These are phyloP conservation scores for Thermothielavioides terrestris DNA, from an alignment of 495 filamentous ascomycete genomes.

Conservation along the genomic window DNA sequence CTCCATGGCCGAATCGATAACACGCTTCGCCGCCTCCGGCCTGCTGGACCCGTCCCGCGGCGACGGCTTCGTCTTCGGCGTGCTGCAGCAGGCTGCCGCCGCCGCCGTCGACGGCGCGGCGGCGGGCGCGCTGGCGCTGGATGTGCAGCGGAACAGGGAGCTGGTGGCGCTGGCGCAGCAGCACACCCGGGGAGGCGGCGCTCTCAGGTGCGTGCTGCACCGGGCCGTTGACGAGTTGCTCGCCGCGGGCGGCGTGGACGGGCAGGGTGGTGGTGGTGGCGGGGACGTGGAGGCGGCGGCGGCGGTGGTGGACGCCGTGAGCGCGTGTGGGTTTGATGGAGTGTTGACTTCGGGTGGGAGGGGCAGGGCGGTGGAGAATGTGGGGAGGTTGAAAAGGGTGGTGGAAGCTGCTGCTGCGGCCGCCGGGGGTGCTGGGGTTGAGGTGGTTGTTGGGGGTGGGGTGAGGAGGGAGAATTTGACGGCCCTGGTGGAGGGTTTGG, in stretches of 20 bases:
- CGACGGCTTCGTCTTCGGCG: slow-evolving; percentile 42
- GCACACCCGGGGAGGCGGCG: background rate
- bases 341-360: slow-evolving; percentile 36
- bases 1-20: slow-evolving; percentile 24
- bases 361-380: slow-evolving; percentile 25
- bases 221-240: slow-evolving; percentile 37
- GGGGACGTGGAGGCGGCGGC: slow-evolving; percentile 2
- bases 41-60: slow-evolving; percentile 21
- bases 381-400: slow-evolving; percentile 20
- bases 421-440: slow-evolving; percentile 9
- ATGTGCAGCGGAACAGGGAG: slow-evolving; percentile 13
- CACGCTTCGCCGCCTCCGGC: slow-evolving; percentile 17
- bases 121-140: slow-evolving; percentile 20
- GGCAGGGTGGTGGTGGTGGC: background rate
- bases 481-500: slow-evolving; percentile 10
- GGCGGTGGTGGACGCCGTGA: slow-evolving; percentile 20
- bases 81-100: slow-evolving; percentile 13
- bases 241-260: no score
- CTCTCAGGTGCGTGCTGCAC: slow-evolving; percentile 29
- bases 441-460: slow-evolving; percentile 37
- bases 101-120: background rate
- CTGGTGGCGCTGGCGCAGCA: slow-evolving; percentile 19
- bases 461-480: slow-evolving; percentile 27
- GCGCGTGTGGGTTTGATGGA: slow-evolving; percentile 26
- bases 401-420: slow-evolving; percentile 15